phyloP scores from a whole-genome alignment of 495 filamentous ascomycete genomes.

The Talaromyces ruber region DNA sequence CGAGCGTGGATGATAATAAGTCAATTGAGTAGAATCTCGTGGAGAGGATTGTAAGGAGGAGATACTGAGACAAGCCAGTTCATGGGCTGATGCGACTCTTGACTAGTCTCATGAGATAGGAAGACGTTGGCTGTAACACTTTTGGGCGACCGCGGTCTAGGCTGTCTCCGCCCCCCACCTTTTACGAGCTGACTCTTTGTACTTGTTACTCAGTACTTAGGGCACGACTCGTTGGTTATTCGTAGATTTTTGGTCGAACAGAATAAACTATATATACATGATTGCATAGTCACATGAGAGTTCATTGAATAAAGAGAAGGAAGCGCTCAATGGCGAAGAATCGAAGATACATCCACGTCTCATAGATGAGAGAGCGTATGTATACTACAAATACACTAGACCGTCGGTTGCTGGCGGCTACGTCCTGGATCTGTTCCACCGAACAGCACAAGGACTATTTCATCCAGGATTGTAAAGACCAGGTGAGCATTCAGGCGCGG shows the following conservation, averaged over 20 bases:
- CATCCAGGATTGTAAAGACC: constrained; percentile 70
- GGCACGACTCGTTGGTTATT: too few species aligned
- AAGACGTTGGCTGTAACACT: background rate
- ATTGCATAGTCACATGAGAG: background rate
- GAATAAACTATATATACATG: background rate
- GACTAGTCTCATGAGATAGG: background rate
- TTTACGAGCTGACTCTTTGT: background rate
- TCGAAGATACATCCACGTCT: background rate
- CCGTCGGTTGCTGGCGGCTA: background rate
- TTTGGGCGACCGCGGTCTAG: background rate
- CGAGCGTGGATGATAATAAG: background rate
- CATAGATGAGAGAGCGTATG: background rate
- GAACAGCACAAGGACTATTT: constrained; percentile 68
- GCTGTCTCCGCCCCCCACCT: background rate
- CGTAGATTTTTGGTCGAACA: background rate
- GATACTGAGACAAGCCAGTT: too few species aligned
- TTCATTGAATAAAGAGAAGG: background rate
- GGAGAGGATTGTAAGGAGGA: background rate
- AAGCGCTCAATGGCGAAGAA: background rate
- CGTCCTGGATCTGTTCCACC: constrained; percentile 26
- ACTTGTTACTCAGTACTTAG: background rate
- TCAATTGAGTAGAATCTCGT: background rate
- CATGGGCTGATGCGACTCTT: too few species aligned
- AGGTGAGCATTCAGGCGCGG: constrained; percentile 59
- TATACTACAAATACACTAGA: background rate